Evolutionary conservation across 2,329 filamentous ascomycete species (phyloP).

Genomic region (Coniochaeta pulveracea): DNA sequence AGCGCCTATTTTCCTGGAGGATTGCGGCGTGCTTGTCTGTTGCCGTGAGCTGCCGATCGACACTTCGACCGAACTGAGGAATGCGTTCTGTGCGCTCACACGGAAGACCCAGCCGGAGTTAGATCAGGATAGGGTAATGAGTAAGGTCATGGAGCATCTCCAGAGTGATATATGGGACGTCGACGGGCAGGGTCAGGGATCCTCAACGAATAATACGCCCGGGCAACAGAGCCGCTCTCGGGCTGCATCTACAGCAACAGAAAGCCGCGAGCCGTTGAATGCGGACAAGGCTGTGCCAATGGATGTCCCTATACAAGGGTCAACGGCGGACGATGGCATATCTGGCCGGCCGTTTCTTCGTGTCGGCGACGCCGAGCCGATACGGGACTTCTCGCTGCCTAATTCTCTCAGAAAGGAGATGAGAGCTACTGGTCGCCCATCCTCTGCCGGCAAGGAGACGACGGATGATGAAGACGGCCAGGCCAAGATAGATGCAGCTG

Average conservation of each 20-base stretch:
- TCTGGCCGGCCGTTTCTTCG: constrained; percentile 42
- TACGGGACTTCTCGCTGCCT: too few species aligned
- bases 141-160: constrained; percentile 37
- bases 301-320: constrained; percentile 15
- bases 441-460: too few species aligned
- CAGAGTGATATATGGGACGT: too few species aligned
- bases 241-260: too few species aligned
- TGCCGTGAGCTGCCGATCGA: constrained; percentile 36
- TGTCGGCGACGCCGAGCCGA: constrained; percentile 27
- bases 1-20: constrained; percentile 14
- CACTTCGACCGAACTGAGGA: constrained; percentile 32
- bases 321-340: constrained; percentile 44
- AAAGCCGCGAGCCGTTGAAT: too few species aligned
- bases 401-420: too few species aligned
- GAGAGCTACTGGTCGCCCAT: too few species aligned
- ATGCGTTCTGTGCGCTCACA: constrained; percentile 37
- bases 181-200: too few species aligned
- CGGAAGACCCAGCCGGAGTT: constrained; percentile 27
- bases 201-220: too few species aligned
- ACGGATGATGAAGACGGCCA: too few species aligned
- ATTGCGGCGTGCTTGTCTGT: constrained; percentile 27
- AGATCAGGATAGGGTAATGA: constrained; percentile 29
- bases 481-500: too few species aligned
- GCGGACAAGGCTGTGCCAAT: constrained; percentile 11
- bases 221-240: too few species aligned